These are phyloP conservation scores for Rubroshorea leprosula DNA, from an alignment of 345 rosid genomes.

Conservation along the genomic window DNA sequence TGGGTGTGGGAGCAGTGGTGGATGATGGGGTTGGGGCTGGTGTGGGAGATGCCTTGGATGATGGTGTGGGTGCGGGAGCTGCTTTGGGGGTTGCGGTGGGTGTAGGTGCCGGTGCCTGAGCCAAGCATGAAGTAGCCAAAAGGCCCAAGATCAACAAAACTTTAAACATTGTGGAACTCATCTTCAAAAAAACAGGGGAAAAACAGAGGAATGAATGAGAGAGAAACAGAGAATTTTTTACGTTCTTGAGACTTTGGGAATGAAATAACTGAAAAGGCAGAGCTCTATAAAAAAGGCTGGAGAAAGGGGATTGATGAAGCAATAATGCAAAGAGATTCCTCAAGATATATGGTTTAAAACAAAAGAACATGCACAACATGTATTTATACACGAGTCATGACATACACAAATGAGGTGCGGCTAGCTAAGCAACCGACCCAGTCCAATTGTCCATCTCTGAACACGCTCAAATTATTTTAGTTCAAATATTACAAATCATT, in stretches of 20 bases:
- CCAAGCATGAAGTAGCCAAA: conserved; percentile 59
- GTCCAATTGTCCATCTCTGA: no score
- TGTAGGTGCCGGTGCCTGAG: conserved; percentile 62
- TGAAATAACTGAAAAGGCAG: conserved; percentile 11
- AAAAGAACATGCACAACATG: not conserved
- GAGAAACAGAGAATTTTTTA: no score
- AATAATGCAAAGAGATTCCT: conserved; percentile 17
- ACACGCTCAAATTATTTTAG: no score
- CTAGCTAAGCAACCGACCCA: conserved; percentile 13
- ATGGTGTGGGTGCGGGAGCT: not conserved
- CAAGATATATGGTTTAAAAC: conserved; percentile 4
- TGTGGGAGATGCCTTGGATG: conserved; percentile 12
- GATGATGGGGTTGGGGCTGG: conserved; percentile 17
- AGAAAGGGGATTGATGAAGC: conserved; percentile 3
- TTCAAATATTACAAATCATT: no score
- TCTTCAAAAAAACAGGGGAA: conserved; percentile 14
- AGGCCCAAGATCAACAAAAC: conserved; percentile 54
- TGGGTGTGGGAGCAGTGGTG: not conserved
- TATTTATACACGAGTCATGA: not conserved
- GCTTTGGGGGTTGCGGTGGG: not conserved
- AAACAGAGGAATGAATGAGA: not conserved
- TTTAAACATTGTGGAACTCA: conserved; percentile 46
- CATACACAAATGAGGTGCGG: conserved; percentile 1
- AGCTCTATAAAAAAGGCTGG: conserved; percentile 10
- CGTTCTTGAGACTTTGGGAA: conserved; percentile 2